Evolutionary conservation across 2,329 filamentous ascomycete species (phyloP), one percentile per base, ranked within the genome.

Genomic region (Ampelomyces quisqualis): DNA sequence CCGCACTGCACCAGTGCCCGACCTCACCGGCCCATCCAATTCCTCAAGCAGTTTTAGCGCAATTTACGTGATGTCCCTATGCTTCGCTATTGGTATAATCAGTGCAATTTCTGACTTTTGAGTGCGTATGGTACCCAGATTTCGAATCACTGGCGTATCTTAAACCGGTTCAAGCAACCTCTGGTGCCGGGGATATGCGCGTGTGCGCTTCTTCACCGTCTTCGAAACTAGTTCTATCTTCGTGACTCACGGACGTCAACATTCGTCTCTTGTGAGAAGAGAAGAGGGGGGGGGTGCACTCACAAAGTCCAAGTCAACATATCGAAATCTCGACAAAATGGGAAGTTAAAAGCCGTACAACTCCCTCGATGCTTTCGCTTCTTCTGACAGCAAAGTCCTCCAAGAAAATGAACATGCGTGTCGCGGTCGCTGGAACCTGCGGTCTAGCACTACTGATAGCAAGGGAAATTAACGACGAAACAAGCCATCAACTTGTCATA

Each of bases 401-500:
- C 13, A 22, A 34, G 4, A 36, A 58, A 59, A 47, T 53, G 42
- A 78, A 74, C 65, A 82, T 83, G 74, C 75, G 79, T 60, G 73
- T 84, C 55, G 80, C 79, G 31, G 75, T 84, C 51, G 81, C 80
- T 51, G 81, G 81, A 28, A 81, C 77, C 35, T 78, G 79, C 49
- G 79, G 78, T 37, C 69, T 85, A 39, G 79, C 79, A 39, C 73
- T 77, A 45, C 69, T 77, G 22, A 76, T 84, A 45, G 78, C 76
- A 11, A 74, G 79, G 41, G 76, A 79, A 56, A 75, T 90, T 21
- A 76, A 78, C 20, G 67, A 72, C 18, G 74, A 80, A 37, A 85
- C 80, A 23, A 80, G 78, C 32, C 82, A 89, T 64, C 78, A 82
- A 35, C 76, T 88, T 30, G 74, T 90, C 37, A 76, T 90, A n/a